These are phyloP conservation scores for Lonicera japonica DNA, from an alignment of 129 eudicot genomes.

Conservation along the genomic window DNA sequence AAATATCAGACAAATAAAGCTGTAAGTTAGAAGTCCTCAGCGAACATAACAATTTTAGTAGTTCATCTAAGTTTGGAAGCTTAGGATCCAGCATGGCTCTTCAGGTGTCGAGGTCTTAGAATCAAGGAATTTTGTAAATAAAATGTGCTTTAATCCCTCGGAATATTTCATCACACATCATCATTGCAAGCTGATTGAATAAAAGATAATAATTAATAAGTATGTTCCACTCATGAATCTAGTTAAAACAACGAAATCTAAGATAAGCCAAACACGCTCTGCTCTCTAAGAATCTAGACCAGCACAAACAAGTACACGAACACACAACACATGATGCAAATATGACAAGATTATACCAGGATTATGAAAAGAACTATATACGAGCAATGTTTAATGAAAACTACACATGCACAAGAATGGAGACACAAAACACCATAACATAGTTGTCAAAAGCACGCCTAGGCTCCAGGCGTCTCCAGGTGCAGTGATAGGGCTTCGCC, in stretches of 20 bases:
- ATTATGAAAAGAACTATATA: neutral
- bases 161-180: constrained; percentile 44
- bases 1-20: neutral
- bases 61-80: constrained; percentile 13
- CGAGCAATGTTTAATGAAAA: neutral
- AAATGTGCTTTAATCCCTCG: constrained; percentile 21
- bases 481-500: no score
- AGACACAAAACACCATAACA: no score
- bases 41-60: neutral
- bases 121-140: neutral
- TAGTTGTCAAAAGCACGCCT: no score
- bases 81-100: constrained; percentile 1
- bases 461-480: no score
- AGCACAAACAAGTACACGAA: neutral
- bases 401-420: neutral
- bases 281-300: neutral
- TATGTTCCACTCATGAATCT: constrained; percentile 8
- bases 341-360: neutral
- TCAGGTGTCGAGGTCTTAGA: constrained; percentile 1
- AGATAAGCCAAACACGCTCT: neutral
- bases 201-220: constrained; percentile 23
- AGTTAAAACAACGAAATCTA: neutral
- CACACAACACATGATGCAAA: neutral
- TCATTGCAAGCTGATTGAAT: constrained; percentile 54
- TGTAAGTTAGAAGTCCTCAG: neutral